Percentiles rank a stretch among this genome's conserved stretches.
phyloP scores from a whole-genome alignment of 768 basidiomycete species.

The Nevesoporus exiguus region DNA sequence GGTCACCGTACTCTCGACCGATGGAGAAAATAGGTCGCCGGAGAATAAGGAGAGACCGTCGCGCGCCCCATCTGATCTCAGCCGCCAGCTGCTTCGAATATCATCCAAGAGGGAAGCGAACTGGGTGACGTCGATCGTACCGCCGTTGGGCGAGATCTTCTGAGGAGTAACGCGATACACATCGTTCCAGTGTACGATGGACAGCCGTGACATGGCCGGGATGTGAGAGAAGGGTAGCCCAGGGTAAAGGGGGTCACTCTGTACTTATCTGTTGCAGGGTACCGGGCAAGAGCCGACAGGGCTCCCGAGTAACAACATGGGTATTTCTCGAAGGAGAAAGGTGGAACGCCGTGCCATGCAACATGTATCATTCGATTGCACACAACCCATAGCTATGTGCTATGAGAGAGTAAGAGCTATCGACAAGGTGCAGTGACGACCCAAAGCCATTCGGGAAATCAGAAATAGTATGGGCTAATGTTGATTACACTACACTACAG shows the following conservation, averaged over 20 bases:
- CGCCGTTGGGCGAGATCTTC: constrained; percentile 50
- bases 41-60: constrained; percentile 85
- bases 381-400: too few species aligned
- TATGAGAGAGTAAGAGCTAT: too few species aligned
- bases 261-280: constrained; percentile 2
- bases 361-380: too few species aligned
- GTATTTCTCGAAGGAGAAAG: not conserved
- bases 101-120: constrained; percentile 71
- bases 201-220: constrained; percentile 35
- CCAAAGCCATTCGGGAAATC: too few species aligned
- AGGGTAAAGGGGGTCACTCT: not conserved
- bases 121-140: constrained; percentile 84
- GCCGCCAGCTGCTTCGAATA: constrained; percentile 56
- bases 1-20: constrained; percentile 82
- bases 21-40: constrained; percentile 86
- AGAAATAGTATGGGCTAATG: too few species aligned
- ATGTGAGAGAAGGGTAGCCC: not conserved
- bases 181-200: constrained; percentile 74
- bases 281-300: not conserved
- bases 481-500: too few species aligned
- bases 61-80: constrained; percentile 43
- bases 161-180: constrained; percentile 81
- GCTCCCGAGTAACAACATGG: not conserved
- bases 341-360: not conserved
- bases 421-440: too few species aligned